Evolutionary conservation across 805 yeast species (phyloP), one percentile per base, ranked within the genome.

Genomic region (Wickerhamomyces hampshirensis): DNA sequence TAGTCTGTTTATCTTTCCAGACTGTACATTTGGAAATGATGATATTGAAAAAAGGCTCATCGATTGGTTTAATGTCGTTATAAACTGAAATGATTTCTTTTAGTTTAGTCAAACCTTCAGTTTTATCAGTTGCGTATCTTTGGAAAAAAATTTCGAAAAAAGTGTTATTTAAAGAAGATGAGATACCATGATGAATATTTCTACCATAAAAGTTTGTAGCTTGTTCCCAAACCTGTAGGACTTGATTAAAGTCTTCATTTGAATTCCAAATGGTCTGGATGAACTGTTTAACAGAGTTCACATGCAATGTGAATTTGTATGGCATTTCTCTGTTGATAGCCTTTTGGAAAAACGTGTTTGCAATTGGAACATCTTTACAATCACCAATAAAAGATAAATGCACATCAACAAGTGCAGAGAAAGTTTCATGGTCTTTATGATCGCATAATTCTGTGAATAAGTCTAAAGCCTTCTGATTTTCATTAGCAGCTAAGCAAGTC

Each of bases 11-110:
- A 53, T 79, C 80, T 36, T 71, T 71, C 94, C 94, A 84, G 42
- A 66, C 62, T 23, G 75, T 74, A 46, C 77, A 71, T 52, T 78
- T 79, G 28, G 85, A 73, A 39, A 85, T 67, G 36, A 84, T 67
- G 29, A 84, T 84, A 58, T 85, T 86, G 58, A 86, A 73, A 52
- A 86, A 84, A n/a, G 85, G 80, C 57, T 84, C 91, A 57, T 84
- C 91, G 38, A 81, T 69, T 16, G 72, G 66, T 50, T 75, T 76
- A 42, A 77, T 65, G 31, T 66, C 66, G 34, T 76, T 68, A 55
- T 82, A 81, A 23, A 68, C 63, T 13, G 68, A 56, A 40, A 84
- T 75, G 35, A 83, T 56, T 33, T 71, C 66, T 51, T 74, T 73
- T 47, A 86, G 70, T 47, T 73, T 68, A 34, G 53, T 55, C 48